Percentiles rank a stretch among this genome's conserved stretches.
phyloP scores from a whole-genome alignment of 2,329 filamentous ascomycete species.

The Fusarium equiseti region DNA sequence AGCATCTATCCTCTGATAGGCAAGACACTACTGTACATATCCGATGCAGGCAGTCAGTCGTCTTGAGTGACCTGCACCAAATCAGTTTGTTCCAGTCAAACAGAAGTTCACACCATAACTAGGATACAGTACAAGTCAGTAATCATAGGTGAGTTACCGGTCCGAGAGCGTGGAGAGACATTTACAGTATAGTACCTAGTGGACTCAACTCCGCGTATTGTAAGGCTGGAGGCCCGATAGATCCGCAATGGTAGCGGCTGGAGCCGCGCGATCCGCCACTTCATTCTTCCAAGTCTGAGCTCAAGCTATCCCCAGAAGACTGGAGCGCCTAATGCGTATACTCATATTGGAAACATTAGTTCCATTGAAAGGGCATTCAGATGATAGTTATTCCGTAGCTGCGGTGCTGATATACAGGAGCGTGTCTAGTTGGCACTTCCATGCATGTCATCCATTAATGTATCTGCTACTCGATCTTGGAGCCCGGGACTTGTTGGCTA shows the following conservation, averaged over 20 bases:
- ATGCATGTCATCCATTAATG: not conserved
- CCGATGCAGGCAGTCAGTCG: not conserved
- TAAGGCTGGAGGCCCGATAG: conserved; percentile 35
- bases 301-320: conserved; percentile 6
- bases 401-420: not conserved
- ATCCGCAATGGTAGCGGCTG: conserved; percentile 35
- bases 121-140: not conserved
- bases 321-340: not conserved
- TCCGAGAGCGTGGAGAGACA: not conserved
- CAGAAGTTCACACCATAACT: not conserved
- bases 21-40: not conserved
- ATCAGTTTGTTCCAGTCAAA: not conserved
- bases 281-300: not conserved
- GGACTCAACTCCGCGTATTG: not conserved
- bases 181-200: not conserved
- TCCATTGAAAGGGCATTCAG: not conserved
- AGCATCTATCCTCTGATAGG: not conserved
- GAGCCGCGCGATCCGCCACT: conserved; percentile 33
- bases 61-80: not conserved
- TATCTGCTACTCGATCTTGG: not conserved
- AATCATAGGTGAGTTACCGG: not conserved
- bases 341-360: not conserved
- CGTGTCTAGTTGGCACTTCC: not conserved
- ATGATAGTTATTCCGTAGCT: not conserved
- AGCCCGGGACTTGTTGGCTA: not conserved